phyloP scores from a whole-genome alignment of 225 moss, liverwort and hornwort species.

The Ulota crispa region DNA sequence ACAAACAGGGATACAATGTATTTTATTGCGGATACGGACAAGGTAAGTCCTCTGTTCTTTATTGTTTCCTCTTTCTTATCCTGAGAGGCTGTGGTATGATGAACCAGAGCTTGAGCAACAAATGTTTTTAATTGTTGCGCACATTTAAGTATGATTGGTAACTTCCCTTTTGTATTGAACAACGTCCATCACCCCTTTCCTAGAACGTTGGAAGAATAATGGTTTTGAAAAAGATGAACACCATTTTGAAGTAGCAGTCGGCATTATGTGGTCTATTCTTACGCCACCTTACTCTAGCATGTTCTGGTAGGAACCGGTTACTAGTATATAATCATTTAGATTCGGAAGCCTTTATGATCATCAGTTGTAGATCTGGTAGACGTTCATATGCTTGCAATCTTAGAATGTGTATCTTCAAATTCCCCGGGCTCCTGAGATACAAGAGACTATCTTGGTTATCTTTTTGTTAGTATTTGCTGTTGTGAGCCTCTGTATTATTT shows the following conservation, averaged over 20 bases:
- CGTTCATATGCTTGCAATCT: neutral
- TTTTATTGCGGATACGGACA: slow-evolving; percentile 87
- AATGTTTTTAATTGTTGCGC: neutral
- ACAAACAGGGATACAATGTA: slow-evolving; percentile 93
- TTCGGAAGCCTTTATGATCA: neutral
- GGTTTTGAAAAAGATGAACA: no score
- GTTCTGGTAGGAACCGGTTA: neutral
- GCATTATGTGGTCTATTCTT: neutral
- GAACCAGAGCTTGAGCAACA: neutral
- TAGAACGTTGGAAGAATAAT: no score
- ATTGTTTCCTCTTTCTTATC: neutral
- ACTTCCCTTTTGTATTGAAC: no score
- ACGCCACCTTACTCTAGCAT: neutral
- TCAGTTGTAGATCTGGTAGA: neutral
- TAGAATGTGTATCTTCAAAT: neutral
- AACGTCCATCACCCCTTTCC: no score
- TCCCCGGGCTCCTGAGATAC: neutral
- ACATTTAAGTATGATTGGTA: neutral
- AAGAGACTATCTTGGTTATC: neutral
- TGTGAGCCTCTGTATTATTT: neutral
- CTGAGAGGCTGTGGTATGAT: neutral
- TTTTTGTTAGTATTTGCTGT: neutral
- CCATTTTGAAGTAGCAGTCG: no score
- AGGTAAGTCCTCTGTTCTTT: slow-evolving; percentile 30
- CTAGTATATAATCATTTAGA: neutral